Percentiles rank a stretch among this genome's conserved stretches.
Evolutionary conservation across 805 yeast genomes (phyloP).

Genomic region (Sugiyamaella americana): DNA sequence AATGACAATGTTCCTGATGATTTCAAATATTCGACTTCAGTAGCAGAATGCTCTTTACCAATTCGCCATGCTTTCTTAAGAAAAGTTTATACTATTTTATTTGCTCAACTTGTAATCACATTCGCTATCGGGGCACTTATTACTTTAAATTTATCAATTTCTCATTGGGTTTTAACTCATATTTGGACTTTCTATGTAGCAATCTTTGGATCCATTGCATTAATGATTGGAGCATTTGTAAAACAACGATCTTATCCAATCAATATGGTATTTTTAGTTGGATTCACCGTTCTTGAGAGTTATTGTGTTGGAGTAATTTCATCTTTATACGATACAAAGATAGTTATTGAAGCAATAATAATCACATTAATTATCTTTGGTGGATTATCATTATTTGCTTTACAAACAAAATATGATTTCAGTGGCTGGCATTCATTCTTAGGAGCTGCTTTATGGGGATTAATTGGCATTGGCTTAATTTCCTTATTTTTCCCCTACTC

Average conservation of each 20-base stretch:
- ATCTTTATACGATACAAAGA: constrained; percentile 52
- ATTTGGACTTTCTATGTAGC: constrained; percentile 55
- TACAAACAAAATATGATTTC: constrained; percentile 73
- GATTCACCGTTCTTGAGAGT: constrained; percentile 71
- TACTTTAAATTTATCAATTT: constrained; percentile 39
- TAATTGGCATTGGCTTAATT: constrained; percentile 69
- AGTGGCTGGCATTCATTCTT: constrained; percentile 58
- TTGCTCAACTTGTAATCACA: constrained; percentile 59
- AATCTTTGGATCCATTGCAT: constrained; percentile 53
- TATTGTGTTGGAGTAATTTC: constrained; percentile 65
- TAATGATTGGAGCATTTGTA: constrained; percentile 56
- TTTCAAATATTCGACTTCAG: constrained; percentile 74
- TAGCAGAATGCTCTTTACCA: constrained; percentile 69
- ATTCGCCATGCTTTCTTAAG: constrained; percentile 70
- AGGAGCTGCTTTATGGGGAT: constrained; percentile 52
- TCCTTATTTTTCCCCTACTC: constrained; percentile 58
- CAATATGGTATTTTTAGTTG: constrained; percentile 52
- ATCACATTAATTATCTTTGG: constrained; percentile 64
- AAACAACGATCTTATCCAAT: constrained; percentile 65
- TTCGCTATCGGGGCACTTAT: constrained; percentile 51
- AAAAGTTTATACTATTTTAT: constrained; percentile 69
- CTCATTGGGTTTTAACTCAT: constrained; percentile 51
- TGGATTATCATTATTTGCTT: constrained; percentile 72
- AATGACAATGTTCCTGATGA: constrained; percentile 44
- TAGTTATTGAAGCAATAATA: constrained; percentile 64